Evolutionary conservation across 805 yeast genomes (phyloP), one percentile per base, ranked within the genome.

Genomic region (Candida silvatica): DNA sequence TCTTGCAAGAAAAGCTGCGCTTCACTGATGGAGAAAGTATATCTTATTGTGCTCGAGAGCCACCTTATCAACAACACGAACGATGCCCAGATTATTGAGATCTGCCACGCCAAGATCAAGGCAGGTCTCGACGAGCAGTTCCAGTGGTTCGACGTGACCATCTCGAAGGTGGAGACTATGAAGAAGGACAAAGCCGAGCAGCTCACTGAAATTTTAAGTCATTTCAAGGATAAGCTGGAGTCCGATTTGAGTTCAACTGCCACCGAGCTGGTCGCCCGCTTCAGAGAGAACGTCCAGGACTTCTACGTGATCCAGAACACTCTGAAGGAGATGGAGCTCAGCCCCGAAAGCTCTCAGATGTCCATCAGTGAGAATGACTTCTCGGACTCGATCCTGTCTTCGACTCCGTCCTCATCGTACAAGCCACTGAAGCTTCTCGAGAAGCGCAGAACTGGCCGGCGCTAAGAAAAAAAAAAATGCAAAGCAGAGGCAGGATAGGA

Each of bases 231-330:
- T 4, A 47, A 42, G 8, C 30, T 55, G 17, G 37, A 38, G 12
- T 22, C 41, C 1, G 59, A 55, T 19, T 39, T 55, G 36, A 41
- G 36, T 29, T 31, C 37, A 17, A 48, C 47, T 8, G 45, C 51
- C 5, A 27, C 38, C 3, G 47, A 45, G 23, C 48, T 50, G 29
- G 51, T 47, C 37, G 14, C 25, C 4, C 27, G 45, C 5, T 51
- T 54, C 31, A 40, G 35, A 11, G 49, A 53, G 20, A 54, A 53
- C 31, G 27, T 55, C n/a, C 44, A 51, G 12, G 56, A 54, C 23
- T 55, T 55, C 32, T 39, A 45, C 17, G 31, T 48, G 12, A 48
- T 54, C 11, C 50, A 49, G 35, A 47, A 48, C 23, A 40, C 56
- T 3, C 37, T 51, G 36, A 48, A 49, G 17, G 41, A 51, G 8